Evolutionary conservation across 495 filamentous ascomycete species (phyloP).

Genomic region (Neurospora sp.): DNA sequence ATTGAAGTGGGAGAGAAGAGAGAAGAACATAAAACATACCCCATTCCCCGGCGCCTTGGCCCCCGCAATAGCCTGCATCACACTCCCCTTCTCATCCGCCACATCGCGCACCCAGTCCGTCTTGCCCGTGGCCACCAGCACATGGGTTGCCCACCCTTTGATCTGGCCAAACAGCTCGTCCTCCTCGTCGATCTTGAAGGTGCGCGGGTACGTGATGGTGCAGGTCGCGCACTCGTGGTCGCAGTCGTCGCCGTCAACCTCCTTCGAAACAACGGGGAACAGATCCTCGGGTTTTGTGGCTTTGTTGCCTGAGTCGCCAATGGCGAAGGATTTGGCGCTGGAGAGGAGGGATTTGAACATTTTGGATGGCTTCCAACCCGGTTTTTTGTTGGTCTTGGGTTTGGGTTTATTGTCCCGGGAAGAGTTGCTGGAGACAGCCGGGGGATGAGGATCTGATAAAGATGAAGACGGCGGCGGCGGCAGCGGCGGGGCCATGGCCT

Average conservation of each 20-base stretch:
- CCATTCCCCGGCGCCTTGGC: slow-evolving; percentile 59
- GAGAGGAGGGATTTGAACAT: slow-evolving; percentile 31
- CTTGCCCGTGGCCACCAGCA: slow-evolving; percentile 90
- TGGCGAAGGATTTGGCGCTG: slow-evolving; percentile 32
- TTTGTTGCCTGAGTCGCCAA: slow-evolving; percentile 64
- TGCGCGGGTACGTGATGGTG: slow-evolving; percentile 59
- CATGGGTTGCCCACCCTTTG: slow-evolving; percentile 80
- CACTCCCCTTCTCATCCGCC: slow-evolving; percentile 79
- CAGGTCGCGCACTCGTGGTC: slow-evolving; percentile 83
- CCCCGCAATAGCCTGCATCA: slow-evolving; percentile 81
- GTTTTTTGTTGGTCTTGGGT: not conserved
- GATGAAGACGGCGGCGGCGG: not conserved
- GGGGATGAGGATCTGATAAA: not conserved
- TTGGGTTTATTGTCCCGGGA: not conserved
- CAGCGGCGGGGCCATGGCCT: too few species aligned
- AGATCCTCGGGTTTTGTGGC: slow-evolving; percentile 42
- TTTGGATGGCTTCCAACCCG: not conserved
- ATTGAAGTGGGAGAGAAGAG: too few species aligned
- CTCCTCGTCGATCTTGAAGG: slow-evolving; percentile 62
- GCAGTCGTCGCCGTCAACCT: slow-evolving; percentile 82
- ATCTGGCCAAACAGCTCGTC: slow-evolving; percentile 80
- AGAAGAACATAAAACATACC: slow-evolving; percentile 35
- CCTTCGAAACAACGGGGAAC: slow-evolving; percentile 56
- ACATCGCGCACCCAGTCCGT: slow-evolving; percentile 90
- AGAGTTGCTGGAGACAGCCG: not conserved